These are phyloP conservation scores for Xylaria sp. DNA, from an alignment of 2,329 filamentous ascomycete species.

Conservation along the genomic window DNA sequence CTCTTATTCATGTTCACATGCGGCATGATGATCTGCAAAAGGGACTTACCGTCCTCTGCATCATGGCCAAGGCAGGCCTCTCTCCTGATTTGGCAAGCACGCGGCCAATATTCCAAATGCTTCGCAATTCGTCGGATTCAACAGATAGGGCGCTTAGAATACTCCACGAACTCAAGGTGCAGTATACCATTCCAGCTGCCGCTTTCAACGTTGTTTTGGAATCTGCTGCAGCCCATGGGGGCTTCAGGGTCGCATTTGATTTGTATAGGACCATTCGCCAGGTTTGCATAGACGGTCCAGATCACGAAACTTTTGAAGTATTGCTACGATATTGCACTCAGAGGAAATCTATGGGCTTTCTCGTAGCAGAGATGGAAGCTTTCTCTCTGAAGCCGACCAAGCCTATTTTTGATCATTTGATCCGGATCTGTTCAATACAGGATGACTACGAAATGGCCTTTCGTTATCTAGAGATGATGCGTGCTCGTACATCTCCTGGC, in stretches of 20 bases:
- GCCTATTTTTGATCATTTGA: slow-evolving; percentile 47
- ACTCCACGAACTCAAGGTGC: slow-evolving; percentile 63
- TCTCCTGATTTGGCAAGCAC: slow-evolving; percentile 68
- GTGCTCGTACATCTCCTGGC: slow-evolving; percentile 27
- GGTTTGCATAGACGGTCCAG: slow-evolving; percentile 50
- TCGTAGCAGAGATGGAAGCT: slow-evolving; percentile 52
- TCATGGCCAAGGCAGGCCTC: slow-evolving; percentile 75
- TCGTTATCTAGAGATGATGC: slow-evolving; percentile 46
- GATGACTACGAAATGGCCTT: slow-evolving; percentile 51
- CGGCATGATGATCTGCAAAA: slow-evolving; percentile 67
- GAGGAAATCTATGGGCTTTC: slow-evolving; percentile 47
- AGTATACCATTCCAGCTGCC: slow-evolving; percentile 50
- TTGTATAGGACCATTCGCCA: slow-evolving; percentile 52
- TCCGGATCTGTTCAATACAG: slow-evolving; percentile 49
- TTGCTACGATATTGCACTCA: slow-evolving; percentile 47
- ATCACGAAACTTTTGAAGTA: slow-evolving; percentile 51
- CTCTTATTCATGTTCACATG: slow-evolving; percentile 77
- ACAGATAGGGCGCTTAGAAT: slow-evolving; percentile 63
- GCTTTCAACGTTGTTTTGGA: slow-evolving; percentile 57
- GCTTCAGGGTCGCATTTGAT: slow-evolving; percentile 48
- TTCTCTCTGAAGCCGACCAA: slow-evolving; percentile 48
- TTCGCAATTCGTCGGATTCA: slow-evolving; percentile 59
- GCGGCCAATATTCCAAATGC: slow-evolving; percentile 66
- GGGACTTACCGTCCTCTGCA: slow-evolving; percentile 75
- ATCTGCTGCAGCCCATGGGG: slow-evolving; percentile 41